Conservation (phyloP, 805 yeast species). For the Saccharomycopsis sp. region DNA sequence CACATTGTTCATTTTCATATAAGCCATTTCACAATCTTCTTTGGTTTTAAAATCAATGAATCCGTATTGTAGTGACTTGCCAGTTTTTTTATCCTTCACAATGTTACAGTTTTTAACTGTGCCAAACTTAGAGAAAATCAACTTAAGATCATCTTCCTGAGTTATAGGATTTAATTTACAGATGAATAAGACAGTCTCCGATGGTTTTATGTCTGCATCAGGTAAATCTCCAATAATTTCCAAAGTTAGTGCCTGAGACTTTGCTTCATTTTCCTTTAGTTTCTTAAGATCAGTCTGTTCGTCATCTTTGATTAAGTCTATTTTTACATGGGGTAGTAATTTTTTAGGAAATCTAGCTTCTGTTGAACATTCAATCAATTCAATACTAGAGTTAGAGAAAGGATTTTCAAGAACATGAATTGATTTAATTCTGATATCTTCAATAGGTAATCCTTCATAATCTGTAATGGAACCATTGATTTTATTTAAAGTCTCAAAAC, state of each 20-base stretch:
- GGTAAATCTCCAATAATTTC: conserved; percentile 59
- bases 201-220: conserved; percentile 45
- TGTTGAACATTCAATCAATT: conserved; percentile 19
- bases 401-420: conserved; percentile 46
- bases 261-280: conserved; percentile 27
- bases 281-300: neutral
- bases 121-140: conserved; percentile 57
- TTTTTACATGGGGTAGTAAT: conserved; percentile 26
- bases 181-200: conserved; percentile 50
- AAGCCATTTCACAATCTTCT: conserved; percentile 50
- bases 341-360: conserved; percentile 30
- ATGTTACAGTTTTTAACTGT: conserved; percentile 40
- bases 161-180: conserved; percentile 58
- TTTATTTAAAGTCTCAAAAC: conserved; percentile 33
- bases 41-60: conserved; percentile 45
- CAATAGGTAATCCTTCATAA: conserved; percentile 30
- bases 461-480: conserved; percentile 34
- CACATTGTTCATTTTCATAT: conserved; percentile 48
- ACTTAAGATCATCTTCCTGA: conserved; percentile 40
- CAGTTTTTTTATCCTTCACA: conserved; percentile 36
- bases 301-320: neutral
- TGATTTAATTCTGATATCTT: conserved; percentile 42
- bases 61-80: conserved; percentile 48
- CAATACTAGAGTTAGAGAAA: conserved; percentile 25
- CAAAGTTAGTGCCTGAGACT: conserved; percentile 47